Base-by-base conservation (phyloP, 2,329 filamentous ascomycete species). In the Penicillium olsonii region DNA sequence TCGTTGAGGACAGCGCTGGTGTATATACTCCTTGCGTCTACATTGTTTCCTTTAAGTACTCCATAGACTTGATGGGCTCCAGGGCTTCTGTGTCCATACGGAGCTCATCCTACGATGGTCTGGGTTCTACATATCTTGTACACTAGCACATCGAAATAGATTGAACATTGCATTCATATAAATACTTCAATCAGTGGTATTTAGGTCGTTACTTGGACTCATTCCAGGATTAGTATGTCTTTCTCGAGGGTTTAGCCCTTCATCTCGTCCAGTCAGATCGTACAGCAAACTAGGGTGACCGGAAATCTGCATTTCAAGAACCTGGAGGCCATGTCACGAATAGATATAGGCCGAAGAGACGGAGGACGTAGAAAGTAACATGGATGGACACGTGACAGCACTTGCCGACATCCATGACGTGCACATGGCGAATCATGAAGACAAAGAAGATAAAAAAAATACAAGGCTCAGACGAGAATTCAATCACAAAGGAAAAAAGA, bases 331-430 rank as follows among this genome's bases (percentile, higher is more conserved):
- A n/a, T n/a, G n/a, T n/a, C n/a, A n/a, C n/a, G n/a, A 24, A 34
- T 35, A 37, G n/a, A 42, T 19, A 37, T 18, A 26, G 31, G 42
- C 22, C 22, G 22, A 24, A 34, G 33, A 42, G 24, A 27, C 20
- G 33, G 26, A 42, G 34, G 52, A 43, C 34, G 42, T 17, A 48
- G 14, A 48, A 48, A 44, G 42, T 48, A 54, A 37, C 56, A 55
- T 56, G 42, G 39, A 45, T 37, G 45, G 14, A 18, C 57, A 61
- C 57, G 59, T 59, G 57, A 61, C 52, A 52, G 49, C 59, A 61
- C 65, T 66, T 60, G 61, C 60, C 63, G 55, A 56, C 54, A n/a
- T n/a, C n/a, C n/a, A 63, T 31, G 29, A 31, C 29, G 29, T n/a
- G 29, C 59, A 61, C 56, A 61, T 60, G 54, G 49, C 56, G 46